phyloP scores from a whole-genome alignment of 495 filamentous ascomycete genomes.

The Acidiella bohemica region DNA sequence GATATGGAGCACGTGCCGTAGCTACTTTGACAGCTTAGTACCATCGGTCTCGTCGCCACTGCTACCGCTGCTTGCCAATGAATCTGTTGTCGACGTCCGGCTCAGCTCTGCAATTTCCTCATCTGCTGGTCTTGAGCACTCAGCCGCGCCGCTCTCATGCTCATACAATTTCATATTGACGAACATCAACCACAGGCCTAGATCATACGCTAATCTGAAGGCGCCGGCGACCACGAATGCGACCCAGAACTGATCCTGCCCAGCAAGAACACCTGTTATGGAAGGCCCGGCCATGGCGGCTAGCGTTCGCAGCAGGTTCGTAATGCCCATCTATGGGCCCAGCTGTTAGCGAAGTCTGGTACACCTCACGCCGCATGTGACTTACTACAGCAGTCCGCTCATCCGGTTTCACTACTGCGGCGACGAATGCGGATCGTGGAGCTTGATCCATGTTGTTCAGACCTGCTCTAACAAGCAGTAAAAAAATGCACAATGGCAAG shows the following conservation, averaged over 20 bases:
- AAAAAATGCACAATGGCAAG: constrained; percentile 47
- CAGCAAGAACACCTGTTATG: constrained; percentile 52
- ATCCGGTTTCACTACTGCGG: constrained; percentile 51
- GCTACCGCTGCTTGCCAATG: no score
- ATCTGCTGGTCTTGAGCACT: no score
- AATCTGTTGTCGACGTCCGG: no score
- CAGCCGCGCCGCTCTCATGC: no score
- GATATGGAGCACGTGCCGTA: no score
- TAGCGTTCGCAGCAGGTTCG: constrained; percentile 24
- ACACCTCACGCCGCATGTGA: no score
- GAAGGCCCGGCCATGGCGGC: constrained; percentile 42
- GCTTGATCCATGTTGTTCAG: constrained; percentile 72
- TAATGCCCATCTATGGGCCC: constrained; percentile 30
- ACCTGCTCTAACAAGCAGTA: constrained; percentile 47
- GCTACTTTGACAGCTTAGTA: no score
- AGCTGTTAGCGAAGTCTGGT: no score
- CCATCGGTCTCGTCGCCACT: no score
- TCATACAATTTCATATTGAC: constrained; percentile 18
- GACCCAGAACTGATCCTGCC: constrained; percentile 48
- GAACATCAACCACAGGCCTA: constrained; percentile 61
- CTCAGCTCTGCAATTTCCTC: no score
- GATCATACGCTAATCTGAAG: constrained; percentile 57
- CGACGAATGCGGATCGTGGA: constrained; percentile 66
- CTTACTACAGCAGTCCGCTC: constrained; percentile 69
- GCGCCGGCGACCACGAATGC: constrained; percentile 59